phyloP scores from a whole-genome alignment of 768 basidiomycete genomes.

The Grammothele lineata region DNA sequence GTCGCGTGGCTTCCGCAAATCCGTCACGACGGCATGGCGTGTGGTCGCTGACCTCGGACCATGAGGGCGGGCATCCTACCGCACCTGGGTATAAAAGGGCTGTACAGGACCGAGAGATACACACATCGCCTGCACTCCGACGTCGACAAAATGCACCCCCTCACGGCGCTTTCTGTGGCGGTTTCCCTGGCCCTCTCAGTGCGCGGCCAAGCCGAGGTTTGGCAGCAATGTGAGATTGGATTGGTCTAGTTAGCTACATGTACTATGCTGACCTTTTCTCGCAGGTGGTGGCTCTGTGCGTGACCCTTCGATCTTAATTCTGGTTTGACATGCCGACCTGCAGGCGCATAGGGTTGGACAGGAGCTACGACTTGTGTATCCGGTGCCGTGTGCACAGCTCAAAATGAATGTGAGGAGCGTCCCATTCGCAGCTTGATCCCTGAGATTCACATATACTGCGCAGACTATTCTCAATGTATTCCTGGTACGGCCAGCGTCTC shows the following conservation, averaged over 20 bases:
- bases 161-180: constrained; percentile 2
- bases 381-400: constrained; percentile 23
- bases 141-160: constrained; percentile 8
- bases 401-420: constrained; percentile 21
- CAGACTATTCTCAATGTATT: constrained; percentile 31
- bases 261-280: no score
- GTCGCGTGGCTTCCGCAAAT: no score
- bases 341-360: constrained; percentile 22
- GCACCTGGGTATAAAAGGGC: no score
- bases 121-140: no score
- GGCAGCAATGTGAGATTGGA: constrained; percentile 10
- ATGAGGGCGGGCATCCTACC: no score
- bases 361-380: constrained; percentile 27
- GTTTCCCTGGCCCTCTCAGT: constrained; percentile 11
- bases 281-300: constrained; percentile 13
- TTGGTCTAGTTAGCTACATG: no score
- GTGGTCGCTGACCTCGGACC: no score
- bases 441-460: not conserved
- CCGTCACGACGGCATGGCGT: no score
- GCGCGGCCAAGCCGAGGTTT: constrained; percentile 9
- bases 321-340: no score
- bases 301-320: no score
- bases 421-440: not conserved
- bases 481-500: constrained; percentile 20
- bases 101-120: no score